phyloP scores from a whole-genome alignment of 2,329 filamentous ascomycete genomes.

The Penicillium freii region DNA sequence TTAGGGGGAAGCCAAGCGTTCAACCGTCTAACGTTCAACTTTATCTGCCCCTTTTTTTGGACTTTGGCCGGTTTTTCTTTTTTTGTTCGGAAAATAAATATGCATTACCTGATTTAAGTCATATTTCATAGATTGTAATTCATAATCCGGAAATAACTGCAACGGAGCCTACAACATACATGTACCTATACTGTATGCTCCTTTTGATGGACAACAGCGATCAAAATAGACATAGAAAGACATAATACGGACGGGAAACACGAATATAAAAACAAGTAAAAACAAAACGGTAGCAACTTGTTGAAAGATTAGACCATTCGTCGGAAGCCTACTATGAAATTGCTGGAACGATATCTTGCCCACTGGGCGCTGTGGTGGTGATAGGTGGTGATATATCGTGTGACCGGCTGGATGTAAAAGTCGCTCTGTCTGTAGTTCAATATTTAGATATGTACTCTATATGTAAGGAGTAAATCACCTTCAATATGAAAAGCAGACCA shows the following conservation, averaged over 20 bases:
- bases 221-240: not conserved
- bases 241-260: no score
- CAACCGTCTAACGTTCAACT: not conserved
- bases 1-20: not conserved
- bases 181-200: not conserved
- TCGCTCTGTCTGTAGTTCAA: not conserved
- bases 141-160: not conserved
- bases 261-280: not conserved
- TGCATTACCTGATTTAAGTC: not conserved
- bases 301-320: not conserved
- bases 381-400: not conserved
- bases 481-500: not conserved
- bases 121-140: not conserved
- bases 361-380: not conserved
- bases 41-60: not conserved
- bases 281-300: not conserved
- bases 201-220: not conserved
- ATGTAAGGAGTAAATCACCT: not conserved
- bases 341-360: not conserved
- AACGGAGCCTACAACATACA: not conserved
- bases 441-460: no score
- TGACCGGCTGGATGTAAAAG: not conserved
- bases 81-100: no score
- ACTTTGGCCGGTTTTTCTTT: not conserved
- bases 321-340: not conserved